Evolutionary conservation across 768 basidiomycete genomes (phyloP), one percentile per base, ranked within the genome.

Genomic region (Cyclocybe cylindracea): DNA sequence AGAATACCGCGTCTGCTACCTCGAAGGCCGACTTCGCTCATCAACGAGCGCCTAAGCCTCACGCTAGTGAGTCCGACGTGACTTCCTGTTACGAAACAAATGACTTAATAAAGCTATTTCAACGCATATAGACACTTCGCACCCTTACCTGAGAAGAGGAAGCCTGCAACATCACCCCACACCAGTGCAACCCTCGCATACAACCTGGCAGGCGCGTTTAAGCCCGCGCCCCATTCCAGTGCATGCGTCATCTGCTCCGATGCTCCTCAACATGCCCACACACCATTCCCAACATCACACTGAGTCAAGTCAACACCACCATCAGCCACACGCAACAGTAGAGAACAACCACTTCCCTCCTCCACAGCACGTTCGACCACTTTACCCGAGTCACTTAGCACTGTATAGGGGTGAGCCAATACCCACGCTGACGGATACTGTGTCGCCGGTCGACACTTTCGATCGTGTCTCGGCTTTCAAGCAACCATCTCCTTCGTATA

Each of bases 141-240:
- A 64, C 47, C 65, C 65, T 8, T 66, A 66, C 49, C 45, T 62
- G 34, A 56, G 63, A 7, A 59, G 57, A 24, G 24, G 24, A 42
- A 59, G 47, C 43, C 35, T 53, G 34, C 53, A 57, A 32, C 50
- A 55, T 44, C 53, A 58, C 13, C 53, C 52, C 10, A 32, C 53
- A 7, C 46, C 51, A 50, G 36, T 48, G 48, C 34, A 33, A 54
- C 13, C 18, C 52, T 1, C 51, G 44, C 33, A n/a, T 41, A 3
- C 50, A 58, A 14, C 37, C 31, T 39, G 39, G 38, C 31, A 9
- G 47, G 29, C 49, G 51, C 24, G 18, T 38, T 19, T 48, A 55
- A 13, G n/a, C 41, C 19, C 24, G 24, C 24, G 24, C 24, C 24
- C 24, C 24, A 24, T 24, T 24, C 24, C 24, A 24, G 5, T 24